Evolutionary conservation across 1,284 basidiomycete genomes (phyloP), one percentile per base, ranked within the genome.

Genomic region (Dichomitus squalens): DNA sequence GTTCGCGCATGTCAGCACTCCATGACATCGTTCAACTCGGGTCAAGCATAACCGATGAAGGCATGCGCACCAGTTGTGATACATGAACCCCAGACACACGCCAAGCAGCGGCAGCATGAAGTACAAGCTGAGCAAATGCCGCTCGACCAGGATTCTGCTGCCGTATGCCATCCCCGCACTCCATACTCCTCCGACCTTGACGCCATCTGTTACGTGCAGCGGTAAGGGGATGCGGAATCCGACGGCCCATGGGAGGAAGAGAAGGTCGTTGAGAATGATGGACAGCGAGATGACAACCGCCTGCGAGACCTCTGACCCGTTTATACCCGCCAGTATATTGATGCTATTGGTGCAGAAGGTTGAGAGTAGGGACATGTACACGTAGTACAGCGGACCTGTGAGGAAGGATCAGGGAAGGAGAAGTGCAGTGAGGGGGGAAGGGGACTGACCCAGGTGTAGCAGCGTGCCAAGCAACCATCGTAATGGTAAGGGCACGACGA

Each of bases 271-370:
- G 46, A 96, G 60, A 59, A 92, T 88, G 61, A 99, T 90, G 0
- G 93, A 96, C 14, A 94, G 61, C 2, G 93, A 92, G 63, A 99
- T 99, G 60, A 99, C 85, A 33, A 98, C 76, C 0, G 96, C 93
- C 76, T 99, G 97, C 52, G 88, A 86, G 57, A 90, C 92, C 78
- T 99, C 97, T 1, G 97, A 90, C 11, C 96, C 97, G 70, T 99
- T 99, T 67, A 98, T 93, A 5, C 97, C 97, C 3, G 96, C 97
- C 7, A 99, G 86, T 66, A 99, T 99, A 74, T 99, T 99, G 82
- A 99, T 98, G 72, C 92, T 92, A 76, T 99, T 99, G 12, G 96
- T 98, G 58, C 94, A 89, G 73, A 99, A 99, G 0, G 95, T 99
- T 14, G 96, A 98, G 8, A 99, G 80, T 34, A 98, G 77, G 6